Base-by-base conservation (phyloP, 208 protist genomes). In the Cochliopodium minus region DNA sequence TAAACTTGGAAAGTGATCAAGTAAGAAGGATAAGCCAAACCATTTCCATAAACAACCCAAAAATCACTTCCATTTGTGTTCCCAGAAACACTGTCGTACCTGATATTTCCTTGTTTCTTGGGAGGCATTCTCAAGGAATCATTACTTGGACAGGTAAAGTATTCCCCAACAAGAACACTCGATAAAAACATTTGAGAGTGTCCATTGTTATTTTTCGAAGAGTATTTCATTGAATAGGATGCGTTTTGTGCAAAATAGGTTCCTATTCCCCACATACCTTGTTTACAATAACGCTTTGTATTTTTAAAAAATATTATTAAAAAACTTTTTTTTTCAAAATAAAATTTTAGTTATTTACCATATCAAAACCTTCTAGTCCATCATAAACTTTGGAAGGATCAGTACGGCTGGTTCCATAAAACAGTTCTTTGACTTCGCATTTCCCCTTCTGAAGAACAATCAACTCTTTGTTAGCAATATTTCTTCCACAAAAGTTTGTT, bases 31-130 rank as follows among this genome's bases (percentile, higher is more conserved):
- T 59, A 59, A 29, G 54, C 54, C 4, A 17, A 7, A 2, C 26
- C 13, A 11, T 59, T 59, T 11, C 10, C 6, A n/a, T 59, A 59
- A n/a, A 59, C 20, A 42, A 59, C 49, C 1, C 4, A 59, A 29
- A 59, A 5, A 48, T 43, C 35, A 29, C 39, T 53, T 17, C 40
- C 38, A 13, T 33, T 33, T 32, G 54, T 59, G 13, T 30, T 29
- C 4, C 54, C 54, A 15, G 28, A 49, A 23, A 59, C 54, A 51
- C 40, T 53, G 25, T 59, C 54, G 29, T 59, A 59, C 29, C 54
- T 23, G 17, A 49, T n/a, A 28, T 13, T 40, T 9, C 17, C 17
- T 23, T 13, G 53, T 29, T 47, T 47, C 0, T n/a, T 6, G 17
- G 42, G 42, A 29, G 42, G 42, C 4, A 47, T 29, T n/a, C n/a